Conservation (phyloP, 225 moss, liverwort and hornwort species). For the Lunularia cruciata region DNA sequence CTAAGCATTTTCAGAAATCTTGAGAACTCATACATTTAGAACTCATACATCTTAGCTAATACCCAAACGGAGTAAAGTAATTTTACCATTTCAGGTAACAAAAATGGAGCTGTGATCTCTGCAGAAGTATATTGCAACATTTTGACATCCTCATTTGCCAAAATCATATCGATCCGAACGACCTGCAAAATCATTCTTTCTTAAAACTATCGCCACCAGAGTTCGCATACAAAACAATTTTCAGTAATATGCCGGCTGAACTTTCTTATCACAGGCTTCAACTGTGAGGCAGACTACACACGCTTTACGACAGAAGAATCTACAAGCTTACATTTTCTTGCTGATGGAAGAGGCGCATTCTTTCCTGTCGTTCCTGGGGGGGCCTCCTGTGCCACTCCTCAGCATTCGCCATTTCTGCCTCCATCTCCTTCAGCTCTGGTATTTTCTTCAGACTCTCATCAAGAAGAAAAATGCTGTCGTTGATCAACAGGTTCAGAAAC, state of each 20-base stretch:
- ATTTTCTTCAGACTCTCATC: conserved; percentile 98
- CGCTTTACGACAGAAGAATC: neutral
- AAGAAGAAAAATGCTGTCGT: conserved; percentile 97
- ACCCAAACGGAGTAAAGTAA: neutral
- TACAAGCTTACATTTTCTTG: conserved; percentile 66
- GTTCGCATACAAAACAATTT: neutral
- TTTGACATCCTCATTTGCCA: conserved; percentile 97
- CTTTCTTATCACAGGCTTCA: no score
- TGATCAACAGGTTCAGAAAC: conserved; percentile 92
- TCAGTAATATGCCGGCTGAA: neutral
- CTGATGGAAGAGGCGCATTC: conserved; percentile 84
- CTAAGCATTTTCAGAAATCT: no score
- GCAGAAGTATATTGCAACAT: conserved; percentile 90
- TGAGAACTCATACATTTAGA: neutral
- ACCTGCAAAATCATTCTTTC: conserved; percentile 56
- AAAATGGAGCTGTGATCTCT: conserved; percentile 92
- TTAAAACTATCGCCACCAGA: neutral
- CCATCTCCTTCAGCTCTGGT: conserved; percentile 88
- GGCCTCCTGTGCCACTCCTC: conserved; percentile 61
- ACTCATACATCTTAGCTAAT: neutral
- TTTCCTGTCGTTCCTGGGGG: conserved; percentile 92
- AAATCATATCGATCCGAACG: conserved; percentile 91
- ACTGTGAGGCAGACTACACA: neutral
- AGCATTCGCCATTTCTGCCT: conserved; percentile 61
- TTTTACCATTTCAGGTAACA: conserved; percentile 95